Conservation (phyloP, 345 rosid genomes). For the Syzygium jambos region DNA sequence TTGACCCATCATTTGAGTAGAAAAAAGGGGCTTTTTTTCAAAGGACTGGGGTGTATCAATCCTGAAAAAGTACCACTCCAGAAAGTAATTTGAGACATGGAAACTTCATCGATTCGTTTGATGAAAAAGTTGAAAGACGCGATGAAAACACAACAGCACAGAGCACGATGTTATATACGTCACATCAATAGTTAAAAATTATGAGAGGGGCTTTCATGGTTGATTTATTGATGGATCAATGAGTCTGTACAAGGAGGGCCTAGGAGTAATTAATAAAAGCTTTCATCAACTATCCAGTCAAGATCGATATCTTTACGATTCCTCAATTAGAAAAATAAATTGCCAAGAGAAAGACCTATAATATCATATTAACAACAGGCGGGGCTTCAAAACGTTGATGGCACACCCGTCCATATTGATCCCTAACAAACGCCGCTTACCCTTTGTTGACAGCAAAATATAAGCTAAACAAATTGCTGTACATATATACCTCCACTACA, state of each 20-base stretch:
- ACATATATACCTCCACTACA: slow-evolving; percentile 44
- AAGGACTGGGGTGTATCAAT: background rate
- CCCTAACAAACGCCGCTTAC: background rate
- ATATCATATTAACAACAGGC: background rate
- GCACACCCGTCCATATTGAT: background rate
- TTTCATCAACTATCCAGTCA: background rate
- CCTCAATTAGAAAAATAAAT: background rate
- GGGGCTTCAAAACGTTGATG: background rate
- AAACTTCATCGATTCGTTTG: background rate
- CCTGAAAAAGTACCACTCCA: background rate
- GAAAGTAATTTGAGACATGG: background rate
- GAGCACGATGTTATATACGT: background rate
- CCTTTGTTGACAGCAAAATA: background rate
- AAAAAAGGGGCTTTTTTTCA: background rate
- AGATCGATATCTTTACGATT: background rate
- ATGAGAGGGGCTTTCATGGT: background rate
- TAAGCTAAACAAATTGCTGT: background rate
- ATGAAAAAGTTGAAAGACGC: background rate
- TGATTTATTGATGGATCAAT: background rate
- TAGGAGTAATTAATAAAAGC: background rate
- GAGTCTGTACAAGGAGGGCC: background rate
- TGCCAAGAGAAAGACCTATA: background rate
- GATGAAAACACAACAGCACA: background rate
- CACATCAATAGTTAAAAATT: background rate
- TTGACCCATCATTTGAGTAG: background rate